phyloP scores from a whole-genome alignment of 2,329 filamentous ascomycete species.

The Lasiodiplodia gonubiensis region DNA sequence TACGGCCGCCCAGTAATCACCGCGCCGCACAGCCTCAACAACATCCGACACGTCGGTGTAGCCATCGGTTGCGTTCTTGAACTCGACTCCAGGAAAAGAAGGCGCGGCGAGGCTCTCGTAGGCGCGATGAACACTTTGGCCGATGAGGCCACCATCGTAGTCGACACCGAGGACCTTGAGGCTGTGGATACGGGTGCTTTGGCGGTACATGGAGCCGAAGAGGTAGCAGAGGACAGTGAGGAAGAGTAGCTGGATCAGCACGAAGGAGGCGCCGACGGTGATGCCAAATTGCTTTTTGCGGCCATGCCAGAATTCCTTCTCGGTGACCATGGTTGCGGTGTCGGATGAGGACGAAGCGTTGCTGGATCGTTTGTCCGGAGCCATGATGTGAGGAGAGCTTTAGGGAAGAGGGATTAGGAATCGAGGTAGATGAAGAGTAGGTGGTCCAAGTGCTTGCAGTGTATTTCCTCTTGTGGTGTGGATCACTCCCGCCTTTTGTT shows the following conservation, averaged over 20 bases:
- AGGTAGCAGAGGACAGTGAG: slow-evolving; percentile 45
- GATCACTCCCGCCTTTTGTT: slow-evolving; percentile 7
- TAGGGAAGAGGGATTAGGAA: neutral
- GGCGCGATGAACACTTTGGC: slow-evolving; percentile 40
- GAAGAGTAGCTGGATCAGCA: slow-evolving; percentile 45
- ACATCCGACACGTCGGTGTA: slow-evolving; percentile 39
- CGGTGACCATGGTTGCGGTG: neutral
- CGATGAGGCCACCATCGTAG: slow-evolving; percentile 47
- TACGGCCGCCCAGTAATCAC: slow-evolving; percentile 42
- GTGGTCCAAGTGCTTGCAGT: neutral
- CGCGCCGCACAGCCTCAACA: slow-evolving; percentile 43
- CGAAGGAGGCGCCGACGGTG: neutral
- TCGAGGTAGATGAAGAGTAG: neutral
- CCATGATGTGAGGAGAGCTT: neutral
- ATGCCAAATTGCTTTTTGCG: slow-evolving; percentile 17
- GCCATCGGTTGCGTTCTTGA: slow-evolving; percentile 32
- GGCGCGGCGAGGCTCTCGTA: slow-evolving; percentile 38
- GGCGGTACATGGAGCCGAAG: slow-evolving; percentile 47
- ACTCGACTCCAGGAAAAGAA: slow-evolving; percentile 43
- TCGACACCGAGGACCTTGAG: slow-evolving; percentile 47
- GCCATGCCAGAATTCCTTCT: slow-evolving; percentile 18
- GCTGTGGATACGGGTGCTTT: slow-evolving; percentile 41
- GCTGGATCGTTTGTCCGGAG: neutral
- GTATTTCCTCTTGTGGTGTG: neutral
- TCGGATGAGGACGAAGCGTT: neutral